phyloP scores from a whole-genome alignment of 345 rosid genomes.

The Salix udensis region DNA sequence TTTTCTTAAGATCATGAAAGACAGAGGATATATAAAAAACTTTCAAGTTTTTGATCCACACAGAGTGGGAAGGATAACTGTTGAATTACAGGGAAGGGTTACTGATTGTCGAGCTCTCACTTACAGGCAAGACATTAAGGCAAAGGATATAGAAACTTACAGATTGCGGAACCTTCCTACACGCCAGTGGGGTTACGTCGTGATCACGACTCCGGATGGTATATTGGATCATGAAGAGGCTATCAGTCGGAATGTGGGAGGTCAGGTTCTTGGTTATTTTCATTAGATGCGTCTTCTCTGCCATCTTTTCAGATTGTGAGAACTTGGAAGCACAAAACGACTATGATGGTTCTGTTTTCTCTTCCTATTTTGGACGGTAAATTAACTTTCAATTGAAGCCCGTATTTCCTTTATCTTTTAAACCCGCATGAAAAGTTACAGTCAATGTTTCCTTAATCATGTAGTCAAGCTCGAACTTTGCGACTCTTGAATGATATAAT shows the following conservation, averaged over 20 bases:
- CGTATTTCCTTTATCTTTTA: too few relatives aligned
- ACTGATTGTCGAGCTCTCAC: slow-evolving; percentile 80
- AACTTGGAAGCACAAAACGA: too few relatives aligned
- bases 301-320: neutral
- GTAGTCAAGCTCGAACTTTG: too few relatives aligned
- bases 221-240: slow-evolving; percentile 97
- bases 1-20: slow-evolving; percentile 78
- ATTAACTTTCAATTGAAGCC: too few relatives aligned
- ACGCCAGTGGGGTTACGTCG: slow-evolving; percentile 93
- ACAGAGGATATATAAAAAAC: slow-evolving; percentile 73
- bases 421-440: too few relatives aligned
- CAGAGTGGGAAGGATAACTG: slow-evolving; percentile 80
- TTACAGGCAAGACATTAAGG: slow-evolving; percentile 83
- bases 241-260: slow-evolving; percentile 65
- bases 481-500: too few relatives aligned
- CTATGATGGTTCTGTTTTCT: too few relatives aligned
- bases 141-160: slow-evolving; percentile 61
- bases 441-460: too few relatives aligned
- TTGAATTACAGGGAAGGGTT: slow-evolving; percentile 82
- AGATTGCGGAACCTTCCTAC: slow-evolving; percentile 72
- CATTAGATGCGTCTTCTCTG: slow-evolving; percentile 36
- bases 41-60: slow-evolving; percentile 75
- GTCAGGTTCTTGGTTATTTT: slow-evolving; percentile 89
- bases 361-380: too few relatives aligned
- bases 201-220: slow-evolving; percentile 85